Evolutionary conservation across 208 protist genomes (phyloP).

Genomic region (Trypanosoma brucei): DNA sequence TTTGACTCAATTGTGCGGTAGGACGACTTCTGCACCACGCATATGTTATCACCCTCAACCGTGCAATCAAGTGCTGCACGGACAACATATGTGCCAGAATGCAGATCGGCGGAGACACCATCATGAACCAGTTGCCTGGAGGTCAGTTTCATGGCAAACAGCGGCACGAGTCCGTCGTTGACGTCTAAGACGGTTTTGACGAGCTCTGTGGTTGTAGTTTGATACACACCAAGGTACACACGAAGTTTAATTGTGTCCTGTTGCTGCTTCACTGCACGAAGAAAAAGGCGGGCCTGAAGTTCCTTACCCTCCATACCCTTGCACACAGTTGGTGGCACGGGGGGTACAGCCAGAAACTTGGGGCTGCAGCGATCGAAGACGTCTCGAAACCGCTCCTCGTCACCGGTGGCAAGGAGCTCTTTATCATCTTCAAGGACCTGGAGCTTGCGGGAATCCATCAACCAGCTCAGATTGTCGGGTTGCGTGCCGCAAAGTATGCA

Average conservation of each 20-base stretch:
- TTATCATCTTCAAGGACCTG: slow-evolving; percentile 80
- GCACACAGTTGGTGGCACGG: slow-evolving; percentile 40
- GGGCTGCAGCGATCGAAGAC: slow-evolving; percentile 88
- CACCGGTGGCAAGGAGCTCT: slow-evolving; percentile 67
- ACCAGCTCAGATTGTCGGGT: slow-evolving; percentile 57
- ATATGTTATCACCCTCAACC: slow-evolving; percentile 75
- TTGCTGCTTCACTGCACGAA: slow-evolving; percentile 85
- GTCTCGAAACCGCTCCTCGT: slow-evolving; percentile 88
- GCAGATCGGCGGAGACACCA: slow-evolving; percentile 63
- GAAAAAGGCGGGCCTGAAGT: slow-evolving; percentile 87
- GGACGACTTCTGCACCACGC: slow-evolving; percentile 74
- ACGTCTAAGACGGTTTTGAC: slow-evolving; percentile 77
- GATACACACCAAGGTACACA: slow-evolving; percentile 87
- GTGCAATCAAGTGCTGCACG: slow-evolving; percentile 80
- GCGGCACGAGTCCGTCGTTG: slow-evolving; percentile 71
- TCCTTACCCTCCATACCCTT: slow-evolving; percentile 82
- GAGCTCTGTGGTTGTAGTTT: slow-evolving; percentile 80
- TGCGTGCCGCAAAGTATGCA: slow-evolving; percentile 81
- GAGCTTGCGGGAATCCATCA: slow-evolving; percentile 50
- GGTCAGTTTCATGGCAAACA: slow-evolving; percentile 84
- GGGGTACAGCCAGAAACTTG: slow-evolving; percentile 81
- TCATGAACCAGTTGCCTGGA: slow-evolving; percentile 86
- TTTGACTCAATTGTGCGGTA: slow-evolving; percentile 71
- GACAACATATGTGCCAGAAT: slow-evolving; percentile 66
- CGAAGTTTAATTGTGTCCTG: slow-evolving; percentile 84